Percentiles rank a stretch among this genome's conserved stretches.
Conservation (phyloP, 2,329 filamentous ascomycete species). For the Trichoderma lentiforme region DNA sequence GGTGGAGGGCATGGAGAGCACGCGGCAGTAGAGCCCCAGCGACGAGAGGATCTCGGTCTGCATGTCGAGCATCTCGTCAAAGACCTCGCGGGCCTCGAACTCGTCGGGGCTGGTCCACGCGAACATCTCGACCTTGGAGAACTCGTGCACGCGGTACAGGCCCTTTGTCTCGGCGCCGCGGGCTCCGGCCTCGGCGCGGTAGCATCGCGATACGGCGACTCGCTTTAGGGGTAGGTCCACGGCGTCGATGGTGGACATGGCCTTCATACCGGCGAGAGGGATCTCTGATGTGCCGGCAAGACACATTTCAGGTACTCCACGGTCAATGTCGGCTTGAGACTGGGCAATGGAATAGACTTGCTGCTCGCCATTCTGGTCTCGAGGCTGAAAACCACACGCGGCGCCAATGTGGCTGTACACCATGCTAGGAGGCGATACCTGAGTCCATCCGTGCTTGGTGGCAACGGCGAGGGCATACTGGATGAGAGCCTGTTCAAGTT, state of each 20-base stretch:
- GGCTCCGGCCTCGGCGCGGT: constrained; percentile 89
- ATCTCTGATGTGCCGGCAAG: constrained; percentile 93
- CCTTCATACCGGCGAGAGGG: constrained; percentile 86
- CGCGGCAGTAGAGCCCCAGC: constrained; percentile 77
- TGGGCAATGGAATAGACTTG: constrained; percentile 83
- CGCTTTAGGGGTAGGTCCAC: constrained; percentile 70
- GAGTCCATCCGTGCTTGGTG: constrained; percentile 70
- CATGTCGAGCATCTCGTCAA: constrained; percentile 81
- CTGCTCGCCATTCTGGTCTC: constrained; percentile 85
- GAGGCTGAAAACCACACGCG: constrained; percentile 91
- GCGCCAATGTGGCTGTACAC: constrained; percentile 89
- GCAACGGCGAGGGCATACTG: constrained; percentile 79
- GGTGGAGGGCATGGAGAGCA: constrained; percentile 85
- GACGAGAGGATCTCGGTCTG: constrained; percentile 78
- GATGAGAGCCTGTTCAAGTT: constrained; percentile 91
- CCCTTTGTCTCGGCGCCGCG: constrained; percentile 89
- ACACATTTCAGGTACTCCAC: constrained; percentile 65
- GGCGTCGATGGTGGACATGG: constrained; percentile 64
- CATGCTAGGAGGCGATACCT: constrained; percentile 80
- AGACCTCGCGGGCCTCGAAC: constrained; percentile 54
- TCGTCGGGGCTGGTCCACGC: constrained; percentile 72
- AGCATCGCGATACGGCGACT: constrained; percentile 87
- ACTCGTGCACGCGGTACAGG: constrained; percentile 94
- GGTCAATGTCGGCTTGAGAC: constrained; percentile 56
- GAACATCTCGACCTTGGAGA: constrained; percentile 98